Percentiles rank a stretch among this genome's conserved stretches.
These are phyloP conservation scores for Fagus crenata DNA, from an alignment of 306 rosid genomes.

Conservation along the genomic window DNA sequence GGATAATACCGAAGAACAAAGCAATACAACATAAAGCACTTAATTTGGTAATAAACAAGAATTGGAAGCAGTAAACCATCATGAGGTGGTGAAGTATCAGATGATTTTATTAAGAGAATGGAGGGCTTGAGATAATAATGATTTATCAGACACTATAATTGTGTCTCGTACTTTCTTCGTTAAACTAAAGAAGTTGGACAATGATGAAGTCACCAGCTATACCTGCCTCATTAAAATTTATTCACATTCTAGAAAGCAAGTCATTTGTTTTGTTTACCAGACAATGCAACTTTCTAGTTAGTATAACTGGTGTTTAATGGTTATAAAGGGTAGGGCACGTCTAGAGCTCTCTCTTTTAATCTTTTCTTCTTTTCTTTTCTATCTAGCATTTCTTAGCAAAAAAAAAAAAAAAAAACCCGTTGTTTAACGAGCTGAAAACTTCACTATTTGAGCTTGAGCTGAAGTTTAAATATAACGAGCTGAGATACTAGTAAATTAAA, in stretches of 20 bases:
- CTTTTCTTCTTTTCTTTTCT: too few species aligned
- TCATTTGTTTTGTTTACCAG: too few species aligned
- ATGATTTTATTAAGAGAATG: background rate
- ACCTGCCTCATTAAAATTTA: slow-evolving; percentile 17
- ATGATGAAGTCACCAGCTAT: slow-evolving; percentile 39
- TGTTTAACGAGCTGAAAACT: too few species aligned
- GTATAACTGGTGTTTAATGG: too few species aligned
- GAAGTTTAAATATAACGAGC: too few species aligned
- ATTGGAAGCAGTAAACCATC: background rate
- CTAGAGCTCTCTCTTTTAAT: too few species aligned
- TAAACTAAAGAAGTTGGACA: slow-evolving; percentile 21
- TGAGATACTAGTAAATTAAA: too few species aligned
- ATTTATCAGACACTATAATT: slow-evolving; percentile 37
- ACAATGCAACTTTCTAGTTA: too few species aligned
- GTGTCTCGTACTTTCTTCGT: slow-evolving; percentile 41
- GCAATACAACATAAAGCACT: background rate
- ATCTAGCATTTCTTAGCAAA: too few species aligned
- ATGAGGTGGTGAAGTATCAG: background rate
- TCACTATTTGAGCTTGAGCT: too few species aligned
- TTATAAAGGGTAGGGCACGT: too few species aligned
- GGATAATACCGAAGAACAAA: background rate
- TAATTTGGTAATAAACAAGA: background rate
- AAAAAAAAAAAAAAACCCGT: too few species aligned
- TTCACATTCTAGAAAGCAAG: background rate
- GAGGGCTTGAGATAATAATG: slow-evolving; percentile 34